Evolutionary conservation across 495 filamentous ascomycete species (phyloP).

Genomic region (Hyaloscypha hepaticicola): DNA sequence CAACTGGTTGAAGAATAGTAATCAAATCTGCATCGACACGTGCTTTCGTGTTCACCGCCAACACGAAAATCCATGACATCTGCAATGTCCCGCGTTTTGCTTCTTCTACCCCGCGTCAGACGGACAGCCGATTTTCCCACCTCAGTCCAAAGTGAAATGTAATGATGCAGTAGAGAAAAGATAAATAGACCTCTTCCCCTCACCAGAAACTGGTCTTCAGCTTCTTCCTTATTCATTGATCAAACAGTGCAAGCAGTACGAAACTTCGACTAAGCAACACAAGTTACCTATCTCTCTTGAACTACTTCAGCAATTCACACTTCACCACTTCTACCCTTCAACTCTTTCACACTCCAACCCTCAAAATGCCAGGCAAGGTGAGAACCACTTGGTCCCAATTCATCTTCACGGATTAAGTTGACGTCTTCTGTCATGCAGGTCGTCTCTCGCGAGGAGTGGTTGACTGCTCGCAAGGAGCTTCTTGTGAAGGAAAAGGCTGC

Average conservation of each 20-base stretch:
- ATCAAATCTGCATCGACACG: slow-evolving; percentile 14
- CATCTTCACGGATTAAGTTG: not conserved
- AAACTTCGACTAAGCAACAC: not conserved
- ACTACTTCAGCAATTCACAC: not conserved
- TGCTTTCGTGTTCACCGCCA: slow-evolving; percentile 8
- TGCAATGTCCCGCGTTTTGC: not conserved
- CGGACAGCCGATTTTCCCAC: slow-evolving; percentile 1
- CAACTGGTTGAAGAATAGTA: slow-evolving; percentile 10
- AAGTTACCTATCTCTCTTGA: not conserved
- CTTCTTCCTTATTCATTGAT: not conserved
- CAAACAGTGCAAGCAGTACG: not conserved
- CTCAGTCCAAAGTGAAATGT: not conserved
- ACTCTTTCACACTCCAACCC: not conserved
- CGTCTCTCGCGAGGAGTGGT: slow-evolving; percentile 39
- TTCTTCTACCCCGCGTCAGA: slow-evolving; percentile 16
- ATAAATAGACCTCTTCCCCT: slow-evolving; percentile 14
- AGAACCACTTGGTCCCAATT: not conserved
- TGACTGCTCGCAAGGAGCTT: slow-evolving; percentile 39
- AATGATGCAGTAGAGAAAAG: not conserved
- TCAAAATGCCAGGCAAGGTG: slow-evolving; percentile 20
- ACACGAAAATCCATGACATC: slow-evolving; percentile 12
- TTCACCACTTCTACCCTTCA: not conserved
- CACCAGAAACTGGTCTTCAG: not conserved
- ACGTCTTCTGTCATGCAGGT: slow-evolving; percentile 23
- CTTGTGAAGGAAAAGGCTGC: slow-evolving; percentile 43